These are phyloP conservation scores for Monilinia laxa DNA, from an alignment of 2,329 filamentous ascomycete species.

Conservation along the genomic window DNA sequence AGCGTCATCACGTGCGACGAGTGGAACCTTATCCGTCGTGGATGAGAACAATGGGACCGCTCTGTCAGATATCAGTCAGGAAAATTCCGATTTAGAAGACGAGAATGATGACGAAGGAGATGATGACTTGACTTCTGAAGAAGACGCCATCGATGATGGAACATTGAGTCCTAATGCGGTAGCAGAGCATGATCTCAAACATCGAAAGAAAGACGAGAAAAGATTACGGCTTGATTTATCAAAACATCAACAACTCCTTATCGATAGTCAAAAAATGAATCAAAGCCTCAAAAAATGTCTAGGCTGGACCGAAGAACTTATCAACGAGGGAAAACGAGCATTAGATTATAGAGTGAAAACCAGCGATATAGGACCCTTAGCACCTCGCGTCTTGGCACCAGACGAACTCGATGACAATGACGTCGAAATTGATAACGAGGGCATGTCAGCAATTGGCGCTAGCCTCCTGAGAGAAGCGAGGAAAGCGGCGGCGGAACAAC, in stretches of 20 bases:
- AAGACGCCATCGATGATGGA: conserved; percentile 46
- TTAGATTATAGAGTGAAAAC: conserved; percentile 77
- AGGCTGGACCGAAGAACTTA: conserved; percentile 85
- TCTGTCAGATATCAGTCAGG: conserved; percentile 53
- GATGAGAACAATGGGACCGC: conserved; percentile 40
- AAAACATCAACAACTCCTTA: conserved; percentile 83
- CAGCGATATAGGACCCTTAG: conserved; percentile 73
- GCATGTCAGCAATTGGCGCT: conserved; percentile 36
- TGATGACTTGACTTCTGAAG: conserved; percentile 51
- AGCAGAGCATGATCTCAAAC: conserved; percentile 48
- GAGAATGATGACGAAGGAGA: conserved; percentile 47
- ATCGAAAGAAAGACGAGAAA: conserved; percentile 75
- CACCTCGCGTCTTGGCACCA: conserved; percentile 70
- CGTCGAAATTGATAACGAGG: conserved; percentile 36
- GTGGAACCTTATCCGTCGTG: conserved; percentile 46
- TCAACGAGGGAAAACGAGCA: conserved; percentile 83
- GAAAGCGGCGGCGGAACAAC: conserved; percentile 29
- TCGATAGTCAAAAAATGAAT: conserved; percentile 93
- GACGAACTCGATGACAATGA: conserved; percentile 58
- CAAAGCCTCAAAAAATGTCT: conserved; percentile 88
- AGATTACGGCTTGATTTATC: conserved; percentile 80
- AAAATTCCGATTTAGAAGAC: conserved; percentile 41
- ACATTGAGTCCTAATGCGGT: conserved; percentile 44
- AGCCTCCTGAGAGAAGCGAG: conserved; percentile 36
- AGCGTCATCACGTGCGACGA: conserved; percentile 48